phyloP scores from a whole-genome alignment of 1,139 yeast genomes.

The Geotrichum phurueaensis region DNA sequence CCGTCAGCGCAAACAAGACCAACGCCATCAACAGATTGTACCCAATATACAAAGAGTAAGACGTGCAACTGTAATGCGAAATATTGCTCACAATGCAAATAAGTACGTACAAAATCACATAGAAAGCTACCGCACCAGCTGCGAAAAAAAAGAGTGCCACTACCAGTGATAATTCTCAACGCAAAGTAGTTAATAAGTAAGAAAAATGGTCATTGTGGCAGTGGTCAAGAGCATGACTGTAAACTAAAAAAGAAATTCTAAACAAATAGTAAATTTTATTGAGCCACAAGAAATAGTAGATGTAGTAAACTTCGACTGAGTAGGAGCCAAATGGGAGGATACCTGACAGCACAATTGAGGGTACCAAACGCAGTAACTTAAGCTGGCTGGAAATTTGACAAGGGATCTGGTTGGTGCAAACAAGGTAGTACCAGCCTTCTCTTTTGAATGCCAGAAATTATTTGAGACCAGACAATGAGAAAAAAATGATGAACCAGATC shows the following conservation, averaged over 20 bases:
- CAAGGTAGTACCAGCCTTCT: slow-evolving; percentile 59
- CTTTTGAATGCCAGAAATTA: slow-evolving; percentile 70
- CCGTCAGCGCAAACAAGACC: slow-evolving; percentile 75
- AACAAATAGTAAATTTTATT: slow-evolving; percentile 94
- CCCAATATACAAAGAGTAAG: slow-evolving; percentile 74
- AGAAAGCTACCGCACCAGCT: slow-evolving; percentile 85
- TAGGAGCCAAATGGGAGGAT: slow-evolving; percentile 93
- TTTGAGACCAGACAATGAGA: slow-evolving; percentile 79
- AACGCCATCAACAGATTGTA: slow-evolving; percentile 70
- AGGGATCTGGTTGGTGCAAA: slow-evolving; percentile 83
- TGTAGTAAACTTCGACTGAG: slow-evolving; percentile 89
- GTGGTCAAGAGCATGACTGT: slow-evolving; percentile 77
- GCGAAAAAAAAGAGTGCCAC: slow-evolving; percentile 85
- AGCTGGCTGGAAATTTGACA: slow-evolving; percentile 93
- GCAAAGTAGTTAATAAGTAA: slow-evolving; percentile 80
- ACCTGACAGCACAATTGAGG: slow-evolving; percentile 73
- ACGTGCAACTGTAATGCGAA: slow-evolving; percentile 69
- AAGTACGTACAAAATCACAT: slow-evolving; percentile 78
- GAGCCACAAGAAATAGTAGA: slow-evolving; percentile 86
- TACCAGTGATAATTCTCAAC: slow-evolving; percentile 96
- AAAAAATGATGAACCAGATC: slow-evolving; percentile 80
- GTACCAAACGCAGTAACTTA: slow-evolving; percentile 65
- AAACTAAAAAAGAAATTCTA: slow-evolving; percentile 90
- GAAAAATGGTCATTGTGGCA: slow-evolving; percentile 68
- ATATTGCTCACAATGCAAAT: slow-evolving; percentile 44